Conservation (phyloP, 2,329 filamentous ascomycete genomes). For the Talaromyces sp. region DNA sequence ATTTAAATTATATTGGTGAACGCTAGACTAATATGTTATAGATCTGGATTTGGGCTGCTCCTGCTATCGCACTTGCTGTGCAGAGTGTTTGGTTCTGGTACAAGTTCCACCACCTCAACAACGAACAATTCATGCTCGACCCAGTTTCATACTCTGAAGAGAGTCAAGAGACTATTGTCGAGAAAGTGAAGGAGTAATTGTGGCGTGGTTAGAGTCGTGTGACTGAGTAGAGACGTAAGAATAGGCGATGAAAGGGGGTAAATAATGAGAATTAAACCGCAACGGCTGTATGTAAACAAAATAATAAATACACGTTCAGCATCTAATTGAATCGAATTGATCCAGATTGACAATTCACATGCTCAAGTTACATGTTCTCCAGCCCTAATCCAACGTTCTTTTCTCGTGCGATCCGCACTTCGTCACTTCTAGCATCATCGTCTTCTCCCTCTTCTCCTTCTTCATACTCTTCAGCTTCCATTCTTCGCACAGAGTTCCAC, state of each 20-base stretch:
- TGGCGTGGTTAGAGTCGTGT: background rate
- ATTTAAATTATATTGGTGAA: background rate
- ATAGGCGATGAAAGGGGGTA: background rate
- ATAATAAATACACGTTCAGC: background rate
- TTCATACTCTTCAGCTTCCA: background rate
- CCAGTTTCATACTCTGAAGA: background rate
- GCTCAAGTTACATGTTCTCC: background rate
- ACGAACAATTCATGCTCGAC: conserved; percentile 43
- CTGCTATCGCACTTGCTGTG: conserved; percentile 45
- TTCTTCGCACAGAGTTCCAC: conserved; percentile 3
- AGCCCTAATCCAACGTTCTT: background rate
- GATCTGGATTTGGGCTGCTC: conserved; percentile 39
- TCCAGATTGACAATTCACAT: background rate
- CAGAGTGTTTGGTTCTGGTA: conserved; percentile 48
- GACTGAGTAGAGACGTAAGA: background rate
- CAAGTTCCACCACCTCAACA: conserved; percentile 43
- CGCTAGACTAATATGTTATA: background rate
- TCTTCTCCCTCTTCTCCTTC: background rate
- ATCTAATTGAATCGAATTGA: background rate
- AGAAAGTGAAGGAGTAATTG: background rate
- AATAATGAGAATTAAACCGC: background rate
- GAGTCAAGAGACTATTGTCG: background rate
- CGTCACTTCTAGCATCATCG: background rate
- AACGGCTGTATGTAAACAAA: background rate
- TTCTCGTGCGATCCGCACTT: background rate